These are phyloP conservation scores for Fusarium keratoplasticum DNA, from an alignment of 2,329 filamentous ascomycete genomes.

Conservation along the genomic window DNA sequence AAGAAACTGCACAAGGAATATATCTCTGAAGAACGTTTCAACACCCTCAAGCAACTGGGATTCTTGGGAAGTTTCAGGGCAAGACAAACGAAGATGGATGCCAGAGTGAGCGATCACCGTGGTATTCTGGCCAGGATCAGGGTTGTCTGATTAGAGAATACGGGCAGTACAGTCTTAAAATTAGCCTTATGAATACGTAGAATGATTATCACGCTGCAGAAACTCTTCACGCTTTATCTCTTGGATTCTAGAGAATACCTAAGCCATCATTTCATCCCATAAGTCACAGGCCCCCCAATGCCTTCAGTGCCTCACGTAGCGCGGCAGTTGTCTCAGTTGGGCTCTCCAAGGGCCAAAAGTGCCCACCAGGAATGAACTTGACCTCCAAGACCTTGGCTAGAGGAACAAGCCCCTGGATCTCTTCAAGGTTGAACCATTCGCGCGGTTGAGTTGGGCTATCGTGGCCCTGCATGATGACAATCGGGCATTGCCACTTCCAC, in stretches of 20 bases:
- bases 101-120: conserved; percentile 10
- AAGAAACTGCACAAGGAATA: not conserved
- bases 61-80: not conserved
- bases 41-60: not conserved
- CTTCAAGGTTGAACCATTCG: not conserved
- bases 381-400: not conserved
- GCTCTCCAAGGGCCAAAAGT: not conserved
- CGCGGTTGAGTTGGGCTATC: conserved; percentile 11
- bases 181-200: not conserved
- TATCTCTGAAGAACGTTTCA: not conserved
- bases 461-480: not conserved
- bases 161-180: not conserved
- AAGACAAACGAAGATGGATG: not conserved
- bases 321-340: not conserved
- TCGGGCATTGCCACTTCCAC: not conserved
- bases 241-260: too few species aligned
- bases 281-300: not conserved
- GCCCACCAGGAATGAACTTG: not conserved
- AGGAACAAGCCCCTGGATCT: not conserved
- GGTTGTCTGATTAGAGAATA: not conserved
- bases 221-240: accelerated
- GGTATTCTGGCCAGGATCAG: conserved; percentile 1
- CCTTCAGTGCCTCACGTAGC: not conserved
- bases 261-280: not conserved
- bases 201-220: not conserved